These are phyloP conservation scores for Oryza longistaminata DNA, from an alignment of 176 grass and related monocot genomes.

Conservation along the genomic window DNA sequence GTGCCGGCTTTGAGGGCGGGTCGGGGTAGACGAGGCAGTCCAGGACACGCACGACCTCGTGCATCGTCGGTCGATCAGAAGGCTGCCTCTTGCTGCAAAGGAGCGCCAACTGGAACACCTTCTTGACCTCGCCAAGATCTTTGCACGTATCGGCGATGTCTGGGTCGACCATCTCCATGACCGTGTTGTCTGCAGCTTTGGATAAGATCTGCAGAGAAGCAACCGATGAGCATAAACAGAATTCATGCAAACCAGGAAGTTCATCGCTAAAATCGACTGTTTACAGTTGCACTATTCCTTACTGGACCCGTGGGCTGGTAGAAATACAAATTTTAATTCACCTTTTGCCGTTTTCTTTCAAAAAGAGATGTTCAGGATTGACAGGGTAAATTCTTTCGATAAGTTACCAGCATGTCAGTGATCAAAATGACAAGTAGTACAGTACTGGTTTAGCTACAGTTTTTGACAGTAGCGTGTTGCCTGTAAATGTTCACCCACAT, in stretches of 20 bases:
- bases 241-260: neutral
- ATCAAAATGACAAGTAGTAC: neutral
- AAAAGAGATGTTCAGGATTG: neutral
- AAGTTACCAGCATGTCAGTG: slow-evolving; percentile 19
- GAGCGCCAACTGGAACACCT: slow-evolving; percentile 81
- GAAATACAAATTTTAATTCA: neutral
- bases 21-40: slow-evolving; percentile 55
- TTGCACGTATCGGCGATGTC: slow-evolving; percentile 68
- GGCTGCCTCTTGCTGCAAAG: slow-evolving; percentile 88
- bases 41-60: slow-evolving; percentile 74
- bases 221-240: neutral
- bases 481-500: slow-evolving; percentile 36
- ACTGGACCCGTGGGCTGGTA: neutral
- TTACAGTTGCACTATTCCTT: neutral
- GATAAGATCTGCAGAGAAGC: slow-evolving; percentile 64
- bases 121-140: slow-evolving; percentile 79
- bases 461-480: slow-evolving; percentile 6
- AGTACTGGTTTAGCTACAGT: neutral
- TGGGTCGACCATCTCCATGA: slow-evolving; percentile 86
- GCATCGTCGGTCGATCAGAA: slow-evolving; percentile 83
- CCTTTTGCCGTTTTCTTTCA: neutral
- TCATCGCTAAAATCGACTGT: neutral
- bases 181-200: slow-evolving; percentile 66
- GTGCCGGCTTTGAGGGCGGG: slow-evolving; percentile 36
- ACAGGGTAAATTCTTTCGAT: neutral